Base-by-base conservation (phyloP, 768 basidiomycete species). In the Strobilomyces confusus region DNA sequence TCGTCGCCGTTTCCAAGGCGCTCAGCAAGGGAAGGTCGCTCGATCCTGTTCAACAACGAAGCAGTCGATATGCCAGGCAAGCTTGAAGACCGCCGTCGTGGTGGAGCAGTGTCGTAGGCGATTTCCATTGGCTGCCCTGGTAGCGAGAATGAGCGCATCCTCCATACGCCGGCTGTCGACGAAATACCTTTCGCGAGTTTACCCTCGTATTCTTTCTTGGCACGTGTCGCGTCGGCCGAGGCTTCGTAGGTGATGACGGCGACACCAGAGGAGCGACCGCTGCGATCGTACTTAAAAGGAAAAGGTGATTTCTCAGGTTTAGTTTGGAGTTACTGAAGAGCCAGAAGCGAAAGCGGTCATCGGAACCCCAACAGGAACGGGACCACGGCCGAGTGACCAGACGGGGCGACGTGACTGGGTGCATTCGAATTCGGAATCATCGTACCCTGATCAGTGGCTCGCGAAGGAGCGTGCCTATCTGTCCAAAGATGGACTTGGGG, bases 391-490 rank as follows among this genome's bases (percentile, higher is more conserved):
- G 52, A 63, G 64, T 63, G 67, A 66, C 68, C 64, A 63, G 67
- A 65, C 63, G 55, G 66, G 63, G 67, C 63, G 69, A 61, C 51
- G 58, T 61, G 66, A 69, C 60, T 54, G 59, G 38, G 59, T 69
- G 67, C 59, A 69, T 67, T 70, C 67, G 67, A 71, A 76, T 66
- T 72, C 72, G 73, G 75, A 73, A 69, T 65, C 69, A 71, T 80
- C 93, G 87, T 93, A 95, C 92, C 87, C 89, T 91, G 73, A 95
- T 92, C 72, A 83, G 75, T 75, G 92, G 92, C 79, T 93, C 91
- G 73, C 91, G 86, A 67, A 91, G 80, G 72, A 95, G 83, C 75
- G 89, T 91, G 77, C 92, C 92, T 72, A 91, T 86, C 69, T 89
- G 84, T 65, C 91, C 89, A 79, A 95, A 95, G 62, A 95, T 92